A percentile compares a stretch with the other conserved stretches of the same genome.
phyloP scores from a whole-genome alignment of 1,139 yeast genomes.

The Saccharomyces hybrid region DNA sequence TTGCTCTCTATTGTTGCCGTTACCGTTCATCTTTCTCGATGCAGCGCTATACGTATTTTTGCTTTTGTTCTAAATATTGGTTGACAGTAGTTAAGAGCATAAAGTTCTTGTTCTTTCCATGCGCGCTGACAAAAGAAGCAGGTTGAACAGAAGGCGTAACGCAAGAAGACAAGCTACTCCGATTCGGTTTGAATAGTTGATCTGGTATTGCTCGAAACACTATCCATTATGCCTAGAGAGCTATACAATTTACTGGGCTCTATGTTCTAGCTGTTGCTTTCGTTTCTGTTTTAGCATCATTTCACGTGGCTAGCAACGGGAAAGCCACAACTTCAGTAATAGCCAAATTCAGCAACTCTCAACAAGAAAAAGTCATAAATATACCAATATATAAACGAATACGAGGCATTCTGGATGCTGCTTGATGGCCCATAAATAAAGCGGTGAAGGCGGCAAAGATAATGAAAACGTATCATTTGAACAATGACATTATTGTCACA shows the following conservation, averaged over 20 bases:
- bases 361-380: not conserved
- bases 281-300: not conserved
- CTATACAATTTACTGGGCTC: too few species aligned
- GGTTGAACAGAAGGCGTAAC: not conserved
- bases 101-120: not conserved
- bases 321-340: not conserved
- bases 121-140: not conserved
- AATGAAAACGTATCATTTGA: conserved; percentile 13
- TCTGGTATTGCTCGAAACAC: not conserved
- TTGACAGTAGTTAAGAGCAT: not conserved
- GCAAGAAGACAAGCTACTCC: not conserved
- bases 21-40: too few species aligned
- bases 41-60: not conserved
- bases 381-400: not conserved
- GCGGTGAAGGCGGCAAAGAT: too few species aligned
- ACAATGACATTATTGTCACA: conserved; percentile 32
- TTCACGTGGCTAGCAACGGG: not conserved
- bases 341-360: not conserved
- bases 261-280: too few species aligned
- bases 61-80: not conserved
- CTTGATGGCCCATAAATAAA: too few species aligned
- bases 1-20: not conserved
- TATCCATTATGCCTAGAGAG: not conserved
- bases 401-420: too few species aligned
- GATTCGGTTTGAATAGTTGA: not conserved